Evolutionary conservation across 148 eudicot species (phyloP), one percentile per base, ranked within the genome.

Genomic region (Fagopyrum tataricum): DNA sequence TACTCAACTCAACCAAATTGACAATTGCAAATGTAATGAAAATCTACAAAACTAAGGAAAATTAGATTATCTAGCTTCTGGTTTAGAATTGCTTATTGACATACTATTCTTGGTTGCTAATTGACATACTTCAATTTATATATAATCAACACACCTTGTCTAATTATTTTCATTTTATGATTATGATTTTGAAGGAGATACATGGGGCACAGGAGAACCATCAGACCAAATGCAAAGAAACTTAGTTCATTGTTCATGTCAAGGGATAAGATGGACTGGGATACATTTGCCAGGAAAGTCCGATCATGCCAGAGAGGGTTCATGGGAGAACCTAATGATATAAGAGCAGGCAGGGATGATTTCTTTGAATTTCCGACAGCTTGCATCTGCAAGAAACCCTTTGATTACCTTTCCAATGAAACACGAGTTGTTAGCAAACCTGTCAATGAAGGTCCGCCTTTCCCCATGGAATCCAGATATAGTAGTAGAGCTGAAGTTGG

Each of bases 241-340:
- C 94, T 95, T 5, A 95, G 96, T 75, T 84, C 99, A 72, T 77
- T 91, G 81, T 90, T 95, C 70, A 82, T 84, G 86, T 84, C 87
- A n/a, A 85, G 91, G 26, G 82, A 86, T 67, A 79, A 82, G 73
- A 90, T 95, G 94, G 88, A 84, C 7, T 87, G 91, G 96, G 78
- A 76, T 40, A 85, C 89, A 67, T 95, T 95, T 62, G 81, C 97
- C 0, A 91, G 81, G 75, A 95, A 95, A 84, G 99, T 95, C 4
- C 92, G 90, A 73, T 88, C 97, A 48, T 89, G 94, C 74, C 99
- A 95, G 77, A 85, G 90, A 76, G 99, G 97, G 37, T 95, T 95
- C 82, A 87, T 95, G 90, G 99, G 97, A 59, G 99, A 95, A 81
- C 99, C 97, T 10, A 95, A 95, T 56, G 99, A 95, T 84, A 80